Evolutionary conservation across 352 stramenopile genomes (phyloP).

Genomic region (Phytophthora cactorum): DNA sequence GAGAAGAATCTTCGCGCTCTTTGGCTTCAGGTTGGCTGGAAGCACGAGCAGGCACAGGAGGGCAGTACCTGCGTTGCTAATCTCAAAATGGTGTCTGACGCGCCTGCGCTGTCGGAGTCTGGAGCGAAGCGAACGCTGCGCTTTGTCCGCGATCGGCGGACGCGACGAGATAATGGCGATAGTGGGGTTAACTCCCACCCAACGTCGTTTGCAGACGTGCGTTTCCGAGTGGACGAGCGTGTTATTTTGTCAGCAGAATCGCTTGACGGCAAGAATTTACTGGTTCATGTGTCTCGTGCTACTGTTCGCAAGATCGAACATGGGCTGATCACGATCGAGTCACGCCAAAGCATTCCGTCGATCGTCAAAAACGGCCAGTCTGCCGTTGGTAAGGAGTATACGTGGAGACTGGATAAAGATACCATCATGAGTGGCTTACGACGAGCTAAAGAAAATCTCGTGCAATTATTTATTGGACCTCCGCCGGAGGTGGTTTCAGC

Average conservation of each 20-base stretch:
- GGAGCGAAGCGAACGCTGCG: conserved; percentile 46
- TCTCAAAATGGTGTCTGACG: conserved; percentile 56
- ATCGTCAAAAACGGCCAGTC: conserved; percentile 66
- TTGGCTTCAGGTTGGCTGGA: conserved; percentile 69
- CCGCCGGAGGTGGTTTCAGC: conserved; percentile 48
- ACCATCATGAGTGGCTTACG: conserved; percentile 66
- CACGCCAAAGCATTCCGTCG: conserved; percentile 63
- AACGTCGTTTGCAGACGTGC: conserved; percentile 56
- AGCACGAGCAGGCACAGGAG: conserved; percentile 57
- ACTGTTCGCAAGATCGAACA: conserved; percentile 57
- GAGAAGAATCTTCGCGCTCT: conserved; percentile 72
- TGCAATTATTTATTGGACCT: conserved; percentile 69
- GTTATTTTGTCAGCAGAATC: conserved; percentile 81
- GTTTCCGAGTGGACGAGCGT: conserved; percentile 73
- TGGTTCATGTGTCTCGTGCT: conserved; percentile 70
- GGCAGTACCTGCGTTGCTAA: conserved; percentile 63
- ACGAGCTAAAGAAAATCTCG: conserved; percentile 81
- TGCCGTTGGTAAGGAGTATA: conserved; percentile 62
- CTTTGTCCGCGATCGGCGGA: conserved; percentile 59
- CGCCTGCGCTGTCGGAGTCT: conserved; percentile 39
- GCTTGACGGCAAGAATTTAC: conserved; percentile 60
- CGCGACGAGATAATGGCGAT: conserved; percentile 12
- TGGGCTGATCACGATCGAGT: conserved; percentile 54
- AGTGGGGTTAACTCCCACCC: conserved; percentile 15
- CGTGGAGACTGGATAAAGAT: conserved; percentile 84